Evolutionary conservation across 2,329 filamentous ascomycete genomes (phyloP).

Genomic region (Acrocalymma vagum): DNA sequence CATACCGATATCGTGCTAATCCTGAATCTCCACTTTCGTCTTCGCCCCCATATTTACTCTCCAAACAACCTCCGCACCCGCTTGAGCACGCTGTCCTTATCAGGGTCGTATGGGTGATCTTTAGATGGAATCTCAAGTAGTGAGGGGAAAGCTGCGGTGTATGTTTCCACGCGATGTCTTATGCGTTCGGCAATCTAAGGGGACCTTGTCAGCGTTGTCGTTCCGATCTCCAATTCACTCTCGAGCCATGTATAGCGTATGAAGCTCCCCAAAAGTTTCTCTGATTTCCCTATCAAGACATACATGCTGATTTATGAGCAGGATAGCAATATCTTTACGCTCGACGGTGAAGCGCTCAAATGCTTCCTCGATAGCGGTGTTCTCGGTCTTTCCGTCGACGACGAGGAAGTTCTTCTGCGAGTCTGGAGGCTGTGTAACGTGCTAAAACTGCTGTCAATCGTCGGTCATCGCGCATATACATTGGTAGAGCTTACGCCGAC

Average conservation of each 20-base stretch:
- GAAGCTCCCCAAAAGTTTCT: too few species aligned
- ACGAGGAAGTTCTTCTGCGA: slow-evolving; percentile 98
- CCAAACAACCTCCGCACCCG: slow-evolving; percentile 79
- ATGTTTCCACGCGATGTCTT: slow-evolving; percentile 87
- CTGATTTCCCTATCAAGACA: too few species aligned
- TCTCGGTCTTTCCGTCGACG: slow-evolving; percentile 93
- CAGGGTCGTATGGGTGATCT: slow-evolving; percentile 97
- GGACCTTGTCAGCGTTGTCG: slow-evolving; percentile 16
- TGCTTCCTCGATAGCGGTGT: slow-evolving; percentile 82
- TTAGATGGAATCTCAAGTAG: slow-evolving; percentile 98
- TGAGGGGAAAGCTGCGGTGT: slow-evolving; percentile 94
- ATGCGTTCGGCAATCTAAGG: slow-evolving; percentile 97
- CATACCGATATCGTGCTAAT: too few species aligned
- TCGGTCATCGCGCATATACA: not conserved
- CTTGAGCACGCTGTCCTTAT: slow-evolving; percentile 97
- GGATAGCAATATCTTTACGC: slow-evolving; percentile 94
- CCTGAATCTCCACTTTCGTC: too few species aligned
- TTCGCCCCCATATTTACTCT: slow-evolving; percentile 66
- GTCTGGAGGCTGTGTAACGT: slow-evolving; percentile 88
- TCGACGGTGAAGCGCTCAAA: slow-evolving; percentile 90
- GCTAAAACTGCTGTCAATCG: slow-evolving; percentile 63
- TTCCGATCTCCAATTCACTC: not conserved
- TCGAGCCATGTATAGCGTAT: too few species aligned
- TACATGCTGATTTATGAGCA: slow-evolving; percentile 98
- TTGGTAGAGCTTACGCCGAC: slow-evolving; percentile 75